Base-by-base conservation (phyloP, 2,329 filamentous ascomycete genomes). In the Ascosphaera acerosa region DNA sequence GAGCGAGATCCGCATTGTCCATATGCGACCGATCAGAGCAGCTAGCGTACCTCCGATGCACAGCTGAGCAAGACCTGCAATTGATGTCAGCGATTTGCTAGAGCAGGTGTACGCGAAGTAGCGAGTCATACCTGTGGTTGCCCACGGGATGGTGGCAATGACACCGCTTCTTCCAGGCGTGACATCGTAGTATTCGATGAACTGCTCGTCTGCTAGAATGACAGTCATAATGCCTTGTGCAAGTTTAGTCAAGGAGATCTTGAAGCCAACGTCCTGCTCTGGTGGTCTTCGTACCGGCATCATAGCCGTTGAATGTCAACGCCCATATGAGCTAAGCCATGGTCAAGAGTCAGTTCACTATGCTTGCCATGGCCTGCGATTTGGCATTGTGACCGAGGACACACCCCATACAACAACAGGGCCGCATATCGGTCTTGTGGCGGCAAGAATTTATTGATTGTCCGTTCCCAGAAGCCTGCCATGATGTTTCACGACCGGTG, bases 221-320 rank as follows among this genome's bases (percentile, higher is more conserved):
- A 55, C 51, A 2, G 51, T 54, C 50, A 55, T 54, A 33, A 56
- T 54, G 4, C 48, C 48, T 20, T 28, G 20, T 9, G 20, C 20
- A 23, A 23, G 9, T 9, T 35, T 26, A 35, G 18, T 19, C 25
- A 12, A n/a, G n/a, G n/a, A n/a, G n/a, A n/a, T 10, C 3, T 9
- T 3, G n/a, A 9, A 32, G 3, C 27, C 18, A 10, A 32, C 6
- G n/a, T 15, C 14, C 10, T 3, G 10, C 3, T 34, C n/a, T 25
- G 10, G 15, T n/a, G n/a, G 17, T 4, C 10, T 18, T 12, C n/a
- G 14, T n/a, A 9, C 43, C 44, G 12, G 49, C 50, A 45, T 55
- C 53, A 31, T 54, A 55, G 2, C 51, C 53, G 39, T 55, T 54
- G 40, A 55, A 55, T 32, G 50, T 54, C 5, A 47, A 52, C 4